Percentiles rank a stretch among this genome's conserved stretches.
These are phyloP conservation scores for Pichiaceae sp. DNA, from an alignment of 1,139 yeast genomes.

Conservation along the genomic window DNA sequence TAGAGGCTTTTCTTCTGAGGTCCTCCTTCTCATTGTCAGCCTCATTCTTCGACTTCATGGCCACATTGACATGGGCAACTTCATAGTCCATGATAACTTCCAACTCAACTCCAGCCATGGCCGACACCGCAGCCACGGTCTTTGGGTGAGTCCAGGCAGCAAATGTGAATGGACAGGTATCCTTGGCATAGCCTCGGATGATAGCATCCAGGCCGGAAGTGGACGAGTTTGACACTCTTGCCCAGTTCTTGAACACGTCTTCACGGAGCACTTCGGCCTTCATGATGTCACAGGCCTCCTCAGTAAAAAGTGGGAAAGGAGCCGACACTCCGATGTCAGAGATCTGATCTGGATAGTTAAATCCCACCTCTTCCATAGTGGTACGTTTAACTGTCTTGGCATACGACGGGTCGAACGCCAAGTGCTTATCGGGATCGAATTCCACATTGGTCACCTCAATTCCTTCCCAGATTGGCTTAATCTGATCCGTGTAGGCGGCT, in stretches of 20 bases:
- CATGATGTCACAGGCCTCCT: constrained; percentile 49
- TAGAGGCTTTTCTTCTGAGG: constrained; percentile 15
- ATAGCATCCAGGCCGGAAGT: constrained; percentile 40
- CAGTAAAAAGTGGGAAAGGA: constrained; percentile 50
- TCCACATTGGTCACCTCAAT: not conserved
- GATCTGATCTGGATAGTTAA: constrained; percentile 31
- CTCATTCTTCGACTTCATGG: constrained; percentile 29
- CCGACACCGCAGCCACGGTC: constrained; percentile 38
- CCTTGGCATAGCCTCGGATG: constrained; percentile 40
- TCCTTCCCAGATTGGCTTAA: not conserved
- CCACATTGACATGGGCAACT: constrained; percentile 41
- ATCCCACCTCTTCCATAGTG: constrained; percentile 33
- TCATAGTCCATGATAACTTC: constrained; percentile 46
- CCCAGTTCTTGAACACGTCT: constrained; percentile 36
- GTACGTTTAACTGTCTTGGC: constrained; percentile 31
- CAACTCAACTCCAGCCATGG: constrained; percentile 49
- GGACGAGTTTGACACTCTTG: constrained; percentile 31
- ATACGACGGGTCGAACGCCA: constrained; percentile 30
- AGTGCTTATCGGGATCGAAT: constrained; percentile 39
- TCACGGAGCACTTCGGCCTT: constrained; percentile 39
- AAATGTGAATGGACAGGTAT: constrained; percentile 34
- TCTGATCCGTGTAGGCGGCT: not conserved
- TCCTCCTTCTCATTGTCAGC: constrained; percentile 18
- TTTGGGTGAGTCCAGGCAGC: constrained; percentile 52
- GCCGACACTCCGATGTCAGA: constrained; percentile 45